phyloP scores from a whole-genome alignment of 148 eudicot genomes.

The Oxyria digyna region DNA sequence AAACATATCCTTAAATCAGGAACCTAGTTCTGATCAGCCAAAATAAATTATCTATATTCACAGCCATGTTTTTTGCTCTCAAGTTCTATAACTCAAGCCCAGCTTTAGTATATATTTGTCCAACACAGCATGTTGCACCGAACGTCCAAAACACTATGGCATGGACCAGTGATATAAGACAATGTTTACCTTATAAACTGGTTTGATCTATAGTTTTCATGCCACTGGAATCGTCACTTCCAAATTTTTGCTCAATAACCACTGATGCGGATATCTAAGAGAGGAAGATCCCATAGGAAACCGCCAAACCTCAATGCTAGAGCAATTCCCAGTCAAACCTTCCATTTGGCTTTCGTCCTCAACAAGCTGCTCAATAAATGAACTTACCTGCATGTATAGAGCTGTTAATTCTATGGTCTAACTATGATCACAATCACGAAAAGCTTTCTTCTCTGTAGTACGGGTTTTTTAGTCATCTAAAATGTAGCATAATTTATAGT shows the following conservation, averaged over 20 bases:
- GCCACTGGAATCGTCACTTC: conserved; percentile 19
- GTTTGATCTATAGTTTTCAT: conserved; percentile 4
- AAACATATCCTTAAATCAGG: no score
- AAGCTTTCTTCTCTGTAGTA: background rate
- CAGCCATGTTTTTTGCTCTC: background rate
- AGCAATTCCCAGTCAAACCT: conserved; percentile 36
- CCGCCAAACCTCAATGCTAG: conserved; percentile 58
- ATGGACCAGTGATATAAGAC: background rate
- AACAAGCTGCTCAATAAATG: conserved; percentile 65
- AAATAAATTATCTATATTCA: background rate
- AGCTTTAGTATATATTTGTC: background rate
- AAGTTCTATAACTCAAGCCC: background rate
- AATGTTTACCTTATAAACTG: background rate
- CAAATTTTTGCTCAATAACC: conserved; percentile 29
- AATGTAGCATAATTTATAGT: background rate
- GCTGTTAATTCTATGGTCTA: background rate
- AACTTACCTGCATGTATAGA: conserved; percentile 41
- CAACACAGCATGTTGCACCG: no score
- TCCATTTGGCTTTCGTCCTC: conserved; percentile 92
- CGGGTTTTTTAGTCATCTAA: background rate
- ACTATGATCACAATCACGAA: background rate
- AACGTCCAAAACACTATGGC: background rate
- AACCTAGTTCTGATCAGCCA: no score
- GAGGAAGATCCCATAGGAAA: conserved; percentile 34
- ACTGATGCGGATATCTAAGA: conserved; percentile 32